Evolutionary conservation across 2,329 filamentous ascomycete genomes (phyloP).

Genomic region (Talaromyces rugulosus): DNA sequence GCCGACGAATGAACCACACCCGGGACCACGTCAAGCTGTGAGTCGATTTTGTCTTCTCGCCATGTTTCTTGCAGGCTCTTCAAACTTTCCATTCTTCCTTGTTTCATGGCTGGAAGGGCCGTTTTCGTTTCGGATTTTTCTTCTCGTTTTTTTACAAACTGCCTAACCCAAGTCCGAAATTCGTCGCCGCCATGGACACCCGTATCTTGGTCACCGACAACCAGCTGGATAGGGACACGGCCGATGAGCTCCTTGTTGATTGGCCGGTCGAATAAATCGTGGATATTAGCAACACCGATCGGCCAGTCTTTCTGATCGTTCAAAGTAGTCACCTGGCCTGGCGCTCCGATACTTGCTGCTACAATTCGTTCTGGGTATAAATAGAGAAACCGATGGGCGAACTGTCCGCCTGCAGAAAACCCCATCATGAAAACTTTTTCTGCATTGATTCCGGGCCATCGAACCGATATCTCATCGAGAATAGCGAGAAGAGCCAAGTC

Average conservation of each 20-base stretch:
- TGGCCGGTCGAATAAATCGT: not conserved
- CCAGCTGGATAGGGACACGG: not conserved
- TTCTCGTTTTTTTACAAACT: not conserved
- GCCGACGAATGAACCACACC: constrained; percentile 19
- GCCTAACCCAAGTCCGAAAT: not conserved
- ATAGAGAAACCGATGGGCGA: constrained; percentile 29
- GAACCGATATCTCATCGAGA: constrained; percentile 24
- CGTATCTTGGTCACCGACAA: not conserved
- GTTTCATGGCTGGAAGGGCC: not conserved
- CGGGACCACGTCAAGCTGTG: constrained; percentile 18
- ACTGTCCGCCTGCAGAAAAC: constrained; percentile 30
- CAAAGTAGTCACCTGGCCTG: constrained; percentile 23
- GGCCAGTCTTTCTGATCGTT: constrained; percentile 15
- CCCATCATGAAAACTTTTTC: constrained; percentile 25
- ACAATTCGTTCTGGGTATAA: constrained; percentile 26
- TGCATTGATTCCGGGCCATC: constrained; percentile 26
- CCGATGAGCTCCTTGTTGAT: not conserved
- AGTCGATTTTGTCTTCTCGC: constrained; percentile 18
- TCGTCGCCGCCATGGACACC: not conserved
- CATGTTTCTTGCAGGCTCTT: constrained; percentile 15
- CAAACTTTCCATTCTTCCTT: not conserved
- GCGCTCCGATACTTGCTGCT: constrained; percentile 28
- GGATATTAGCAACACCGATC: not conserved
- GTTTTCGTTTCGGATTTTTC: not conserved
- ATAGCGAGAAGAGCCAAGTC: constrained; percentile 26